Base-by-base conservation (phyloP, 345 rosid species). In the Eucalyptus cloeziana region DNA sequence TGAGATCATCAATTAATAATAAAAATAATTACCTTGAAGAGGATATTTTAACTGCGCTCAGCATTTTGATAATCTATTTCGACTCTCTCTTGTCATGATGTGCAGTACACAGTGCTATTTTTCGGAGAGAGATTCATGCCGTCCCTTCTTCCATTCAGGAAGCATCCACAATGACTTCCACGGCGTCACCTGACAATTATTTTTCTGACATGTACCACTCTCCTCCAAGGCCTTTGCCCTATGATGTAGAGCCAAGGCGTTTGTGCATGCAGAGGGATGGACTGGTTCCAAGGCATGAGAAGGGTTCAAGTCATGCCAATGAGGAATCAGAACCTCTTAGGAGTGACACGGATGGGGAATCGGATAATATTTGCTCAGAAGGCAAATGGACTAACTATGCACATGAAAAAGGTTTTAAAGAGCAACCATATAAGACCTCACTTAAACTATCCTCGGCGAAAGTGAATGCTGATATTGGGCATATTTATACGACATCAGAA, bases 181-280 rank as follows among this genome's bases (percentile, higher is more conserved):
- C 97, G 87, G 90, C 94, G 43, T 95, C 98, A 11, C 95, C 92
- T 58, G 99, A 95, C 90, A 95, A 95, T 95, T 95, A 98, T 91
- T 95, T 97, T 44, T 94, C 99, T 89, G 98, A 95, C 90, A 96
- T 95, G 90, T 96, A 92, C 88, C 96, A 93, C 60, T 95, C 99
- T 92, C 96, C 99, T 90, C 99, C 99, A 81, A 94, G 98, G 93
- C 99, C 99, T 56, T 88, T 97, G 92, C 99, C 99, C 93, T 98
- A 97, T 91, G 99, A 97, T 89, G 93, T 93, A 30, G 97, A 96
- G 90, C 95, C 97, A 60, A 93, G 96, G 93, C 93, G 89, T 87
- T 91, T 92, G 37, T 90, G 93, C 86, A 90, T 94, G 89, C 95
- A 94, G 90, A 95, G 92, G 89, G 96, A 94, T 89, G 94, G 93